Evolutionary conservation across 495 filamentous ascomycete species (phyloP).

Genomic region (Pseudoneurospora amorphoporcata): DNA sequence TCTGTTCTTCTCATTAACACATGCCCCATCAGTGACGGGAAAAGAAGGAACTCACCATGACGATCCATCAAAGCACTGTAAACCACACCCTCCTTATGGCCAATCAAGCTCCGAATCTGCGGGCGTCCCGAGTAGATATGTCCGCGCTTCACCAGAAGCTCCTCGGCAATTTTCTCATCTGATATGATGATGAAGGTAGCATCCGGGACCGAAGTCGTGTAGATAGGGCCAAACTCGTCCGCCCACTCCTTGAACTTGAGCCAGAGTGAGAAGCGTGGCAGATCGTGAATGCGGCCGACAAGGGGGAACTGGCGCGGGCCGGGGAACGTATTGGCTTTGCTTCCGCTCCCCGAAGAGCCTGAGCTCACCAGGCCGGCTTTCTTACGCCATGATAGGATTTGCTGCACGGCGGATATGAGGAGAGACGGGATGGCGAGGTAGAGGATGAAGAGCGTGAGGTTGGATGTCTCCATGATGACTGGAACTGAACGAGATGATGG

Average conservation of each 20-base stretch:
- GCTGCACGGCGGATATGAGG: slow-evolving; percentile 29
- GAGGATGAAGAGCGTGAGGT: slow-evolving; percentile 24
- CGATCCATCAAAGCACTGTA: slow-evolving; percentile 41
- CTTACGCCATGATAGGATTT: slow-evolving; percentile 29
- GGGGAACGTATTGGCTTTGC: slow-evolving; percentile 19
- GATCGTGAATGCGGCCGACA: slow-evolving; percentile 40
- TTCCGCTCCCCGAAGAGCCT: neutral
- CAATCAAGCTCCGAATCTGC: slow-evolving; percentile 36
- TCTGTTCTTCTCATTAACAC: slow-evolving; percentile 15
- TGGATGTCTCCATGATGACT: slow-evolving; percentile 14
- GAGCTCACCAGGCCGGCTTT: slow-evolving; percentile 3
- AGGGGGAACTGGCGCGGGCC: slow-evolving; percentile 38
- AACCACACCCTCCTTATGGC: slow-evolving; percentile 36
- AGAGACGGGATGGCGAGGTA: slow-evolving; percentile 36
- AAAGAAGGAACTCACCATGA: slow-evolving; percentile 24
- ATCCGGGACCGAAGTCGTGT: slow-evolving; percentile 38
- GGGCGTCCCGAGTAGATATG: slow-evolving; percentile 44
- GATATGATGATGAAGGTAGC: slow-evolving; percentile 44
- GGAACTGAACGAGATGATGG: neutral
- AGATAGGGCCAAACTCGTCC: slow-evolving; percentile 44
- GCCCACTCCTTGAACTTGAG: slow-evolving; percentile 50
- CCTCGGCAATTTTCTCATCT: slow-evolving; percentile 45
- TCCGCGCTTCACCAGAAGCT: slow-evolving; percentile 43
- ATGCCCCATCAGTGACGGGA: neutral
- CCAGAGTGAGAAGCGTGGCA: slow-evolving; percentile 40